Percentiles rank a stretch among this genome's conserved stretches.
Evolutionary conservation across 2,329 filamentous ascomycete genomes (phyloP).

Genomic region (Diaporthe ilicicola): DNA sequence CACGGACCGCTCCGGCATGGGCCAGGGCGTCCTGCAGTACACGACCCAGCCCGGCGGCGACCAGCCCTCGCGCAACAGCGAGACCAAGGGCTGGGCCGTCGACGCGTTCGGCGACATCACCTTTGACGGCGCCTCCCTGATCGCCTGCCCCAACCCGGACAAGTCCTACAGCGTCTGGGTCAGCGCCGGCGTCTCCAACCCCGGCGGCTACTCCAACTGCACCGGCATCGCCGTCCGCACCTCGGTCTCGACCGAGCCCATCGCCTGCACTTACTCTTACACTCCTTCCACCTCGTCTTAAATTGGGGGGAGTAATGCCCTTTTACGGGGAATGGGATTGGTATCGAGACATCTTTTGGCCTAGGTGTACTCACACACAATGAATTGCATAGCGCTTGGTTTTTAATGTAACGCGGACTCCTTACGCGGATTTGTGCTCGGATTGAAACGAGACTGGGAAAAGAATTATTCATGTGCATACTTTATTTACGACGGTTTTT

Average conservation of each 20-base stretch:
- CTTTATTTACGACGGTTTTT: conserved; percentile 13
- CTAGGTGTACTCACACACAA: background rate
- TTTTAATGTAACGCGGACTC: conserved; percentile 24
- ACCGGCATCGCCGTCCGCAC: conserved; percentile 44
- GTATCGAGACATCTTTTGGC: no score
- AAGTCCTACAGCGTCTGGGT: conserved; percentile 54
- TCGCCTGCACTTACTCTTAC: conserved; percentile 18
- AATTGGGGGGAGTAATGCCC: background rate
- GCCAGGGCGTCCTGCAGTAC: conserved; percentile 63
- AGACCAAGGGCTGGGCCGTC: conserved; percentile 58
- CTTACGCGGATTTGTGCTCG: conserved; percentile 16
- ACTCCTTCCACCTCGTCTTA: background rate
- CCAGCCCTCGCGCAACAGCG: conserved; percentile 48
- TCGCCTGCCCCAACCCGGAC: conserved; percentile 61
- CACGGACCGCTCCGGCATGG: conserved; percentile 67
- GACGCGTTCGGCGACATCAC: conserved; percentile 52
- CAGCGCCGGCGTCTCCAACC: conserved; percentile 41
- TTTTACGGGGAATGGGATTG: background rate
- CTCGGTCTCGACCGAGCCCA: background rate
- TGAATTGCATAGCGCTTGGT: conserved; percentile 19
- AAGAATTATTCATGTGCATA: conserved; percentile 14
- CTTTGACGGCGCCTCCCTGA: conserved; percentile 53
- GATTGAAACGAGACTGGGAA: background rate
- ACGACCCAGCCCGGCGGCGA: conserved; percentile 51
- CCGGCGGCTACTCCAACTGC: conserved; percentile 49